Base-by-base conservation (phyloP, 495 filamentous ascomycete species). In the Geoglossum glabrum region DNA sequence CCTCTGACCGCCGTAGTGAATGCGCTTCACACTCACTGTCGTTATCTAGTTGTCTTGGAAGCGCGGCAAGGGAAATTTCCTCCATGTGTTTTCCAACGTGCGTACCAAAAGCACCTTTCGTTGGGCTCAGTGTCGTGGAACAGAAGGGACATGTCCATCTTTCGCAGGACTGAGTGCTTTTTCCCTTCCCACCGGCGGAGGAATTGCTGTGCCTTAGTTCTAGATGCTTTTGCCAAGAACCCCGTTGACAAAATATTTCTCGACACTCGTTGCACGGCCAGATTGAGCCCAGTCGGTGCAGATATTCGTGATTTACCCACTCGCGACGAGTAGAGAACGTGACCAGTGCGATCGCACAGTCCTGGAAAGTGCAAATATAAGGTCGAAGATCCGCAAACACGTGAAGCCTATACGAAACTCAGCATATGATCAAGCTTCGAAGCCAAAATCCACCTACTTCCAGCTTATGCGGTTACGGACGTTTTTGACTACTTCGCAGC, bases 321-420 rank as follows among this genome's bases (percentile, higher is more conserved):
- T 56, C 31, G 15, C 55, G 49, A 3, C 65, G 62, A 15, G 54
- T 63, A 10, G 57, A 25, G 45, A 68, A 70, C 9, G 60, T 63
- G 9, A 34, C n/a, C 0, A 68, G 54, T 25, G 57, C 43, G 17
- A 66, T 56, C 30, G 50, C 36, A 40, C 67, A 69, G 8, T 54
- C 56, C 7, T 58, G 15, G 57, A 66, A 68, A 1, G 66, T 68
- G 55, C 67, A 70, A 17, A 70, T 64, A 47, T 70, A 70, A 7
- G 67, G 67, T 34, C 60, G 59, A 6, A 71, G 61, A 57, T 71
- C 68, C 0, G 60, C 40, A 45, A 68, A 69, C 10, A 70, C 63
- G 57, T 70, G 66, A 8, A 60, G 36, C 56, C 67, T 68, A 33
- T 26, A 55, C 25, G 4, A 25, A 47, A 6, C 6, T 25, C 6